phyloP scores from a whole-genome alignment of 78 protist genomes.

The Abeoforma whisleri region DNA sequence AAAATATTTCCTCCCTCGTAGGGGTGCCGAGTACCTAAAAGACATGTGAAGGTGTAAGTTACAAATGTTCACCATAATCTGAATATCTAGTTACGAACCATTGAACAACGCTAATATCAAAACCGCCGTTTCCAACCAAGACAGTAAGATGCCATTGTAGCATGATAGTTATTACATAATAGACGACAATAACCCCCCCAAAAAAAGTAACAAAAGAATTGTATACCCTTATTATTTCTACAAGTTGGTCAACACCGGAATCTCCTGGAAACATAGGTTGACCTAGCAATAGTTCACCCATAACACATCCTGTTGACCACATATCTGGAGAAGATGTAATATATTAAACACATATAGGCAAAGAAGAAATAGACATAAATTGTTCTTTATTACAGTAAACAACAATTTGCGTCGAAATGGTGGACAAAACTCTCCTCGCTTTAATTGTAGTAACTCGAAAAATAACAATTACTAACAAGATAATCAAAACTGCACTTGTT shows the following conservation, averaged over 20 bases:
- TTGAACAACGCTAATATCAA: too few relatives aligned
- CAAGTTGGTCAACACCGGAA: constrained; percentile 89
- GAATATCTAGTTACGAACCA: too few relatives aligned
- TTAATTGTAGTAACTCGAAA: too few relatives aligned
- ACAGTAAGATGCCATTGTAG: not conserved
- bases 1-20: constrained; percentile 68
- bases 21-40: constrained; percentile 80
- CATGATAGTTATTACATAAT: not conserved
- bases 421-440: too few relatives aligned
- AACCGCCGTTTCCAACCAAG: too few relatives aligned
- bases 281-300: constrained; percentile 87
- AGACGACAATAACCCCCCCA: not conserved
- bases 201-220: not conserved
- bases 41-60: not conserved
- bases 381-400: too few relatives aligned
- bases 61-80: not conserved
- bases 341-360: not conserved
- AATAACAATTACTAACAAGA: too few relatives aligned
- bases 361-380: not conserved
- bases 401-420: too few relatives aligned
- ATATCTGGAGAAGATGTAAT: constrained; percentile 47
- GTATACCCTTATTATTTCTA: constrained; percentile 90
- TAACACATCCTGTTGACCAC: constrained; percentile 85
- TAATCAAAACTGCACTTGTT: too few relatives aligned
- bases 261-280: constrained; percentile 90